Conservation (phyloP, 805 yeast genomes). For the Ascoidea asiatica region DNA sequence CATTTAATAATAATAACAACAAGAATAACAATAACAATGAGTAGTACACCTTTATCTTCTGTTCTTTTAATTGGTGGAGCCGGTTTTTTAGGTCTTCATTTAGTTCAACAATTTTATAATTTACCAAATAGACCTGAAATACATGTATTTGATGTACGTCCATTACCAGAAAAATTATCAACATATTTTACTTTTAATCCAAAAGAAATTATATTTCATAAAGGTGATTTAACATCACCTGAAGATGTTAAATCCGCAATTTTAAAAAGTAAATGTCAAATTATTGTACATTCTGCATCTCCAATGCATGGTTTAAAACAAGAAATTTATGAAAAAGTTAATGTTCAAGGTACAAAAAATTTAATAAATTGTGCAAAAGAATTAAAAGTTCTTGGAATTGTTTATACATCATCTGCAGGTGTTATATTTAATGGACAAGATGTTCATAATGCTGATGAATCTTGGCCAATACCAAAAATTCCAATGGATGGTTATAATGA, state of each 20-base stretch:
- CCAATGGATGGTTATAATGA: conserved; percentile 97
- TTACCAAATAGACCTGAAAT: conserved; percentile 52
- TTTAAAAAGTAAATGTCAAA: conserved; percentile 42
- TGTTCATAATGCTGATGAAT: conserved; percentile 81
- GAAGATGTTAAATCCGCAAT: conserved; percentile 59
- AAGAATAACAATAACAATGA: background rate
- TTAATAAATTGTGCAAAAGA: conserved; percentile 51
- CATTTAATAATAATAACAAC: too few relatives aligned
- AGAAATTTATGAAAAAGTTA: conserved; percentile 75
- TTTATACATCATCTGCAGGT: conserved; percentile 95
- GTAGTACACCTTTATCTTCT: conserved; percentile 4
- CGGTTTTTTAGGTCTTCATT: conserved; percentile 87
- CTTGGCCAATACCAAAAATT: conserved; percentile 80
- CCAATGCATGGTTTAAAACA: conserved; percentile 87
- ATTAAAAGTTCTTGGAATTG: conserved; percentile 45
- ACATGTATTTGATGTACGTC: conserved; percentile 85
- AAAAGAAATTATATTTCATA: conserved; percentile 39
- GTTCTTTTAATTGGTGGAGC: conserved; percentile 91
- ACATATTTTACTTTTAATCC: conserved; percentile 64
- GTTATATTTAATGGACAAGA: conserved; percentile 95
- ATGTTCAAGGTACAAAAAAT: conserved; percentile 77
- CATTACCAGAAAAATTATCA: conserved; percentile 62
- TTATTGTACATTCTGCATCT: conserved; percentile 90
- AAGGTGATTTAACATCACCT: conserved; percentile 75
- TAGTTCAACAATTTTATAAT: conserved; percentile 72